These are phyloP conservation scores for Camelina neglecta DNA, from an alignment of 345 rosid genomes.

Conservation along the genomic window DNA sequence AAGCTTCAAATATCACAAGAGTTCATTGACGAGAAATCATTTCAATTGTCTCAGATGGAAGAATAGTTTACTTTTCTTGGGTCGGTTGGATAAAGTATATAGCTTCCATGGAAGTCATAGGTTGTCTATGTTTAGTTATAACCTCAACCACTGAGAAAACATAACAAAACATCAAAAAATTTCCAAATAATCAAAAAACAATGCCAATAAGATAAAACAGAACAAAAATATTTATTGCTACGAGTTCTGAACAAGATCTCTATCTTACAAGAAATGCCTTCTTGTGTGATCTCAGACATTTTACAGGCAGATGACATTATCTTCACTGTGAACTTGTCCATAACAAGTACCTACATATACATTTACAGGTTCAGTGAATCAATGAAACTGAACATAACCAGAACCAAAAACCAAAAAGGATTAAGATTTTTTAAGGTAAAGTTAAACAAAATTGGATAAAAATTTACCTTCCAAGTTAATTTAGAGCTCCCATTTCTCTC, in stretches of 20 bases:
- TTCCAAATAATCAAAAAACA: neutral
- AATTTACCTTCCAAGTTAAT: slow-evolving; percentile 92
- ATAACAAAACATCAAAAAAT: slow-evolving; percentile 3
- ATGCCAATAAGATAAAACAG: neutral
- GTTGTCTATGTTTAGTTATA: slow-evolving; percentile 82
- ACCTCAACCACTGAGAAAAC: slow-evolving; percentile 84
- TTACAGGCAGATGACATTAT: slow-evolving; percentile 85
- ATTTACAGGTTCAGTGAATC: neutral
- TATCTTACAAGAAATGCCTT: slow-evolving; percentile 94
- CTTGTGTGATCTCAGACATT: slow-evolving; percentile 93
- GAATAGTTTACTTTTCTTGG: slow-evolving; percentile 69
- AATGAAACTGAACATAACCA: neutral
- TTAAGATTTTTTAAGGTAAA: slow-evolving; percentile 4
- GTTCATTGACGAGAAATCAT: slow-evolving; percentile 6
- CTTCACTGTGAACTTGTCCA: slow-evolving; percentile 93
- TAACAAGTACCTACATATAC: slow-evolving; percentile 72
- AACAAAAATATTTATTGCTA: neutral
- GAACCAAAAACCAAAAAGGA: neutral
- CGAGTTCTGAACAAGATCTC: neutral
- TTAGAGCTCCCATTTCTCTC: slow-evolving; percentile 75
- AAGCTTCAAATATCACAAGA: slow-evolving; percentile 4
- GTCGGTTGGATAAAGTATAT: slow-evolving; percentile 93
- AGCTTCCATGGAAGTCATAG: slow-evolving; percentile 88
- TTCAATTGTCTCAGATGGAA: neutral
- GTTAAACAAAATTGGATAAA: neutral